These are phyloP conservation scores for Obba rivulosa DNA, from an alignment of 768 basidiomycete species.

Conservation along the genomic window DNA sequence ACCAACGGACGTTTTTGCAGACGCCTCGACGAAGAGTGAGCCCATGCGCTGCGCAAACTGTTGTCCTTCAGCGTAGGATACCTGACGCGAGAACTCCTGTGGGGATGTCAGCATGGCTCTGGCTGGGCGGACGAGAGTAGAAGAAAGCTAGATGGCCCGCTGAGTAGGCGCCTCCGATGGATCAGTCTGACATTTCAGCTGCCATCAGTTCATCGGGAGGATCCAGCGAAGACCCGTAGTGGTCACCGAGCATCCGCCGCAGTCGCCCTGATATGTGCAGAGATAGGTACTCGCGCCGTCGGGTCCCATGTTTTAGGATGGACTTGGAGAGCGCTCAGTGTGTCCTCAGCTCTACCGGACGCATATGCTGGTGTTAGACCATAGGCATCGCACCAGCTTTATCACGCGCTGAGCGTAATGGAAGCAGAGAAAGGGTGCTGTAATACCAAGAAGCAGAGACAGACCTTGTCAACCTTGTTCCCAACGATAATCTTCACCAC, in stretches of 20 bases:
- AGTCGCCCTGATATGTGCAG: no score
- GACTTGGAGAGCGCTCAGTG: no score
- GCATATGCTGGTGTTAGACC: background rate
- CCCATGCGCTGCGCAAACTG: conserved; percentile 79
- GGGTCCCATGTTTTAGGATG: no score
- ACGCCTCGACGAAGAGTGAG: conserved; percentile 86
- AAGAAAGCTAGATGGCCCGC: background rate
- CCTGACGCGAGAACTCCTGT: conserved; percentile 88
- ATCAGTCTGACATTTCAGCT: no score
- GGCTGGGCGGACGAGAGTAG: background rate
- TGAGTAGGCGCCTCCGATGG: background rate
- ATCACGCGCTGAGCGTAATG: background rate
- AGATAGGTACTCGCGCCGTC: no score
- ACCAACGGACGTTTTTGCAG: conserved; percentile 85
- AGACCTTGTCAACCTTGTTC: conserved; percentile 89
- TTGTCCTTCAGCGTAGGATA: conserved; percentile 70
- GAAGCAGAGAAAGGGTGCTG: background rate
- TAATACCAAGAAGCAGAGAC: conserved; percentile 2
- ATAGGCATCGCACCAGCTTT: background rate
- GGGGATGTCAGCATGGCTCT: background rate
- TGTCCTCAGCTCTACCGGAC: no score
- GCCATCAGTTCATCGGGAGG: no score
- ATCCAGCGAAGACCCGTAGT: no score
- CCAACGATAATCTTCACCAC: conserved; percentile 95
- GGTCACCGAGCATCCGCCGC: no score